phyloP scores from a whole-genome alignment of 192 early-diverging fungal species.

The Backusella psychrophila region DNA sequence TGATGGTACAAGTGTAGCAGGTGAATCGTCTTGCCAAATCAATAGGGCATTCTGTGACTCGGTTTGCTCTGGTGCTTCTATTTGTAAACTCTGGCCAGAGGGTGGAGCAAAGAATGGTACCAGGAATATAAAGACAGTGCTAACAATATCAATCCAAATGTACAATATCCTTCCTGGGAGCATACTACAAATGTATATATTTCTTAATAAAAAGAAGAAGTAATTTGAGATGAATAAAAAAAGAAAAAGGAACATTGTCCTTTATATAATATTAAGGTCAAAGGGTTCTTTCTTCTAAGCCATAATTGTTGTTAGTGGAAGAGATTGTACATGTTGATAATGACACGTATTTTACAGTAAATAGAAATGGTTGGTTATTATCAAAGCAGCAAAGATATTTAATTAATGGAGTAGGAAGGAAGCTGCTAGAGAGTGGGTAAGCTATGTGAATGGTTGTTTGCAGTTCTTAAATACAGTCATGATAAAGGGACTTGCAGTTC shows the following conservation, averaged over 20 bases:
- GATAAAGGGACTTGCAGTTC: no score
- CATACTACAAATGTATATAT: not conserved
- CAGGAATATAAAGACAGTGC: not conserved
- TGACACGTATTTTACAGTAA: no score
- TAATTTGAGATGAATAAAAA: not conserved
- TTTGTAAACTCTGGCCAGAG: not conserved
- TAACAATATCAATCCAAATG: not conserved
- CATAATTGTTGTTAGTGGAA: no score
- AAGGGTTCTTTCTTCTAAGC: not conserved
- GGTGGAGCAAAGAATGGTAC: not conserved
- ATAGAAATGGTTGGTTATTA: no score
- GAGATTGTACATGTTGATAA: no score
- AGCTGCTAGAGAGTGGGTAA: no score
- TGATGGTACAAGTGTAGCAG: not conserved
- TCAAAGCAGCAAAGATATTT: no score
- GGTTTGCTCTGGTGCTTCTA: not conserved
- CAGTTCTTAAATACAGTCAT: no score
- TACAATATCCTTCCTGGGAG: not conserved
- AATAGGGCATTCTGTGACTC: not conserved
- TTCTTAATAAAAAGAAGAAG: not conserved
- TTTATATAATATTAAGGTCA: not conserved
- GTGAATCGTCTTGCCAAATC: not conserved
- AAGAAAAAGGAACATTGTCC: not conserved
- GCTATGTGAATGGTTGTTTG: no score
- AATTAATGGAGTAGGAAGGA: no score